These are phyloP conservation scores for Cryptococcus amylolentus DNA, from an alignment of 1,284 basidiomycete genomes.

Conservation along the genomic window DNA sequence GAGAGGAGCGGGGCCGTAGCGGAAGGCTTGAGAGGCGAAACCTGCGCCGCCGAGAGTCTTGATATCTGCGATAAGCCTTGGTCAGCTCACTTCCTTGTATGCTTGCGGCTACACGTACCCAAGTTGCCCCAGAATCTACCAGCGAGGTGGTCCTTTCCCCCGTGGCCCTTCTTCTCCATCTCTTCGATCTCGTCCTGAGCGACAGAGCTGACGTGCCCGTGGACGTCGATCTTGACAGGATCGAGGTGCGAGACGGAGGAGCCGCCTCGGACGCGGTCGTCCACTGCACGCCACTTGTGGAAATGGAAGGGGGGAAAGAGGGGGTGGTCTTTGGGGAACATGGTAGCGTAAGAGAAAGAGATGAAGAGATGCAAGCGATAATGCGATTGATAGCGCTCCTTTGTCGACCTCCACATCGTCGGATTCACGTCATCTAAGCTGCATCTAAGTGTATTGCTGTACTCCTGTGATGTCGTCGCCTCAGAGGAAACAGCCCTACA, in stretches of 20 bases:
- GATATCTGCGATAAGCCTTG: slow-evolving; percentile 42
- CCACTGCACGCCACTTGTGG: slow-evolving; percentile 47
- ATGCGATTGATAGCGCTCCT: neutral
- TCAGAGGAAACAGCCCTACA: too few species aligned
- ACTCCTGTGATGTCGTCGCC: too few species aligned
- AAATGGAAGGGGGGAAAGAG: slow-evolving; percentile 42
- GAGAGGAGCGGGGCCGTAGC: slow-evolving; percentile 36
- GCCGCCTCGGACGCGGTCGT: slow-evolving; percentile 53
- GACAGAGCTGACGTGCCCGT: neutral
- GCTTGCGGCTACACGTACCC: slow-evolving; percentile 14
- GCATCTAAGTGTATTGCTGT: too few species aligned
- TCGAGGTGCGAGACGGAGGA: slow-evolving; percentile 47
- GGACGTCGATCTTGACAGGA: slow-evolving; percentile 18
- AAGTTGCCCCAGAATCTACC: slow-evolving; percentile 37
- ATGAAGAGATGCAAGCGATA: neutral
- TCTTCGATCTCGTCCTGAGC: neutral
- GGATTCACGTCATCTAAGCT: too few species aligned
- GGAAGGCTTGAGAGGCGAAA: slow-evolving; percentile 53
- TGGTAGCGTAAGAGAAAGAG: neutral
- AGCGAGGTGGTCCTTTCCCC: neutral
- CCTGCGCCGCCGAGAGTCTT: slow-evolving; percentile 54
- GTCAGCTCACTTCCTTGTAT: neutral
- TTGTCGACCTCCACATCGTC: slow-evolving; percentile 2
- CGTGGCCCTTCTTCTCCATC: slow-evolving; percentile 1
- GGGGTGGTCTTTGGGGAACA: neutral